Base-by-base conservation (phyloP, 1,139 yeast species). In the Diutina neorugosa region DNA sequence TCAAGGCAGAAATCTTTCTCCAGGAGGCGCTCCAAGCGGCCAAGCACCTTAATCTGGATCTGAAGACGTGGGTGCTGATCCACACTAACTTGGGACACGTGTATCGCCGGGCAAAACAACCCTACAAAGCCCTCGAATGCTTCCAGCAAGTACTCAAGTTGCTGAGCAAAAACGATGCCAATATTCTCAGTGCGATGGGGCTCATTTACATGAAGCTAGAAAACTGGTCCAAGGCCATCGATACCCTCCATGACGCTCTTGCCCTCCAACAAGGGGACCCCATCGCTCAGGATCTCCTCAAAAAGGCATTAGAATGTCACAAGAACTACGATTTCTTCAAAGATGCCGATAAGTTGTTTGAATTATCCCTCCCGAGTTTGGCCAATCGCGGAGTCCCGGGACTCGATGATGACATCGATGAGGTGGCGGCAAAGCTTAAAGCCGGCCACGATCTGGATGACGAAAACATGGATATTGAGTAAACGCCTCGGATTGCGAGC, bases 81-180 rank as follows among this genome's bases (percentile, higher is more conserved):
- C 90, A 88, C 65, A 79, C 91, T 20, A 94, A 94, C 65, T 71
- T 93, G 56, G 98, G 96, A 0, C 98, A 91, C 66, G 96, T 93
- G 3, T 88, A 85, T 65, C 73, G 98, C 55, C 76, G 89, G 53
- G 67, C 82, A 54, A 82, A 81, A 53, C 76, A 78, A 54, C 80
- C 74, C 55, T 80, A 81, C 52, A 80, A 81, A 61, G 86, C 98
- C 0, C 71, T 90, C 49, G 78, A 75, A 44, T 86, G 87, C 62
- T 90, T 93, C 65, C 81, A 82, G 56, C 84, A 84, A 60, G 96
- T 93, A 4, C 66, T 86, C 44, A 81, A 81, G 57, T 73, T 85
- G 14, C 78, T 90, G 41, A 82, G 83, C 51, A 78, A 78, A 53
- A 70, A 70, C 58, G 96, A 90, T 63, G 73, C 91, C 19, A 88